phyloP scores from a whole-genome alignment of 73 alveolate species.

The Uronychia setigera region DNA sequence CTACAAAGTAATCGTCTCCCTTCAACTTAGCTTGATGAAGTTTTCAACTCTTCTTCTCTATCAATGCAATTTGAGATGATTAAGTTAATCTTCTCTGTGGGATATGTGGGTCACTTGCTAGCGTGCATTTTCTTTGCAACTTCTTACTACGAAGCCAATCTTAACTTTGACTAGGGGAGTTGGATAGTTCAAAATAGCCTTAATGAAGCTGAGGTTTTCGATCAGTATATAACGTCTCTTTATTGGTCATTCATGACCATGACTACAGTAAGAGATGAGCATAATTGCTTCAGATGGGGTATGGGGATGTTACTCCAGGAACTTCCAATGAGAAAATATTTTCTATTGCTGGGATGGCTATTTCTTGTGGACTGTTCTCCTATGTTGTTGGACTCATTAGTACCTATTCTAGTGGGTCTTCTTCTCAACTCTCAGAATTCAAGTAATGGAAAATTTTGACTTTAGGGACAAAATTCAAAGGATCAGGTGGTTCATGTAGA shows the following conservation, averaged over 20 bases:
- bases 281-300: constrained; percentile 47
- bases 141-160: constrained; percentile 36
- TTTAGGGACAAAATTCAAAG: constrained; percentile 64
- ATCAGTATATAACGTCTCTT: constrained; percentile 58
- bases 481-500: constrained; percentile 67
- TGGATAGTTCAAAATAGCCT: constrained; percentile 51
- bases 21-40: constrained; percentile 49
- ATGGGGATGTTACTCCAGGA: constrained; percentile 89
- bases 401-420: constrained; percentile 65
- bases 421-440: constrained; percentile 59
- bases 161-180: constrained; percentile 24
- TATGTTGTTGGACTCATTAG: constrained; percentile 85
- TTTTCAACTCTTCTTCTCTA: constrained; percentile 15
- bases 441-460: constrained; percentile 54
- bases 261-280: constrained; percentile 79
- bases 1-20: constrained; percentile 65
- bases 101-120: constrained; percentile 57
- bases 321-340: constrained; percentile 71
- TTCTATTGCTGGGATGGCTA: constrained; percentile 68
- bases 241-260: constrained; percentile 84
- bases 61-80: constrained; percentile 19
- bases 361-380: constrained; percentile 84
- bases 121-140: constrained; percentile 71
- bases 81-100: constrained; percentile 21
- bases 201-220: constrained; percentile 13